A percentile compares a stretch with the other conserved stretches of the same genome.
Evolutionary conservation across 2,329 filamentous ascomycete genomes (phyloP).

Genomic region (Colletotrichum filicis): DNA sequence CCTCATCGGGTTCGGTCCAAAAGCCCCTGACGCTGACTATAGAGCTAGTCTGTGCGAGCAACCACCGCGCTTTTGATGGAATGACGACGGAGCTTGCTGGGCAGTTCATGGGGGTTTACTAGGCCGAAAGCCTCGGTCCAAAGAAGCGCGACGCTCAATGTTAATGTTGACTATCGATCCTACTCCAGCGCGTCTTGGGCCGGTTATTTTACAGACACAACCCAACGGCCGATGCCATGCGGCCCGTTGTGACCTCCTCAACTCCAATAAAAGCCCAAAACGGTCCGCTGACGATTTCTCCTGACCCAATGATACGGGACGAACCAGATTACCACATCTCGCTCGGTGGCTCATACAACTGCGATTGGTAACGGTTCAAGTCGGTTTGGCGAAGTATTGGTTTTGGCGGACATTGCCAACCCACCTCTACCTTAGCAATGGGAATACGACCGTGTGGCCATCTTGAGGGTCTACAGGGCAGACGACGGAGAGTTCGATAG

Average conservation of each 20-base stretch:
- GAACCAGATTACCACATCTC: slow-evolving; percentile 19
- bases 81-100: not conserved
- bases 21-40: not conserved
- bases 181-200: not conserved
- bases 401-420: slow-evolving; percentile 1
- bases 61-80: not conserved
- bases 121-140: not conserved
- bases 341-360: not conserved
- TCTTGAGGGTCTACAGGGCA: not conserved
- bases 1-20: slow-evolving; percentile 21
- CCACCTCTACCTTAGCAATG: slow-evolving; percentile 9
- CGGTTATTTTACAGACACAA: not conserved
- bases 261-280: slow-evolving; percentile 26
- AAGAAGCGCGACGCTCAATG: not conserved
- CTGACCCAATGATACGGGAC: slow-evolving; percentile 18
- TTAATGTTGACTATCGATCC: not conserved
- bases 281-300: slow-evolving; percentile 4
- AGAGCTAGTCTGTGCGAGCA: slow-evolving; percentile 18
- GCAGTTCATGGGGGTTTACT: not conserved
- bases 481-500: not conserved
- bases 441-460: slow-evolving; percentile 4
- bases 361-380: slow-evolving; percentile 20
- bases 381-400: slow-evolving; percentile 27
- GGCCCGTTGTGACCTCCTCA: not conserved
- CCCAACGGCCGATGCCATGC: not conserved